Percentiles rank a stretch among this genome's conserved stretches.
phyloP scores from a whole-genome alignment of 2,329 filamentous ascomycete species.

The Fonsecaea pugnacius region DNA sequence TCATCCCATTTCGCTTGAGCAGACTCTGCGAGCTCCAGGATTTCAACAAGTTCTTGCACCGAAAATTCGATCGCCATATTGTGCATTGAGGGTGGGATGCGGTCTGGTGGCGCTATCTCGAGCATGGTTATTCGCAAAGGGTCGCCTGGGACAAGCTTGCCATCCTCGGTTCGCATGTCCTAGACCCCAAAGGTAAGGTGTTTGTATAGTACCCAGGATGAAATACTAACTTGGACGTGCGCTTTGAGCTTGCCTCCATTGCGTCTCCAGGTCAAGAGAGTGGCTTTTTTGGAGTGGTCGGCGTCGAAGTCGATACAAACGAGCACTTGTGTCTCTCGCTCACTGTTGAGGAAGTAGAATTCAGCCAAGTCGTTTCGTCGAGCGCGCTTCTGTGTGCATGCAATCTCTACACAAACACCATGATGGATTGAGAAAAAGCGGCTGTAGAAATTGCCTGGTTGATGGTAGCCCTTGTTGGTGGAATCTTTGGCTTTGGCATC shows the following conservation, averaged over 20 bases:
- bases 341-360: constrained; percentile 4
- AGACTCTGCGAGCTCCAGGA: not conserved
- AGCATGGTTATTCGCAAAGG: not conserved
- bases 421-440: not conserved
- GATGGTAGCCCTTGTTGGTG: not conserved
- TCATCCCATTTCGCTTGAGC: too few species aligned
- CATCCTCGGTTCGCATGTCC: not conserved
- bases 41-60: not conserved
- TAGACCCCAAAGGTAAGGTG: not conserved
- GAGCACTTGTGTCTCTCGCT: not conserved
- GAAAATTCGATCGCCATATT: not conserved
- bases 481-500: not conserved
- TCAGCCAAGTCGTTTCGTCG: not conserved
- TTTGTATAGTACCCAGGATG: not conserved
- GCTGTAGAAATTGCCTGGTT: not conserved
- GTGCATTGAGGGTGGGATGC: not conserved
- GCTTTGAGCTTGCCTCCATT: not conserved
- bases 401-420: not conserved
- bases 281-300: not conserved
- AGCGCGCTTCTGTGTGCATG: not conserved
- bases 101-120: not conserved
- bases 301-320: not conserved
- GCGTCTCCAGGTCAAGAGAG: not conserved
- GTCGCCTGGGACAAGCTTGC: not conserved
- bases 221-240: constrained; percentile 3